phyloP scores from a whole-genome alignment of 2,329 filamentous ascomycete genomes.

The Plenodomus tracheiphilus region DNA sequence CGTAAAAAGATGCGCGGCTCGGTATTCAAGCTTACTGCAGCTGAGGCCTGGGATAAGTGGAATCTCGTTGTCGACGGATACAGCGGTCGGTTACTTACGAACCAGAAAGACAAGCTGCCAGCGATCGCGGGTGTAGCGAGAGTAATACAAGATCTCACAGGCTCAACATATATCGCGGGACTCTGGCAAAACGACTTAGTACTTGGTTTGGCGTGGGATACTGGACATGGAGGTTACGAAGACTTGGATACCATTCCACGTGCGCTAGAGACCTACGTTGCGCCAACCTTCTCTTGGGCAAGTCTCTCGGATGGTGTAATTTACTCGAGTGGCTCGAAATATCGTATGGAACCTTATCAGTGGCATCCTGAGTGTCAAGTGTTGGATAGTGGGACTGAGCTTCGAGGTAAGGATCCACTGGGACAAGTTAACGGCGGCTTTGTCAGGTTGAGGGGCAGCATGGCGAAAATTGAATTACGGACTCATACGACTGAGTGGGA shows the following conservation, averaged over 20 bases:
- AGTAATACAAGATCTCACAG: neutral
- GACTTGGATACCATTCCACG: neutral
- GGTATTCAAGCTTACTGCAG: too few relatives aligned
- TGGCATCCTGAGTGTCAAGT: neutral
- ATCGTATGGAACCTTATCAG: neutral
- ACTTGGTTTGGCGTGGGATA: neutral
- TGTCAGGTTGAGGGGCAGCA: neutral
- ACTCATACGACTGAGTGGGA: too few relatives aligned
- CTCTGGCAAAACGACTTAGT: neutral
- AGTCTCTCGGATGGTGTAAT: neutral
- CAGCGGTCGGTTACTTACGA: neutral
- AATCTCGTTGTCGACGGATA: neutral
- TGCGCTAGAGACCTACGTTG: neutral
- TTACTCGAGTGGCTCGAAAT: neutral
- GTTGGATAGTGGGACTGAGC: neutral
- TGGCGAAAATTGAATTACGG: too few relatives aligned
- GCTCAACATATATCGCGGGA: neutral
- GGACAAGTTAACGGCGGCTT: neutral
- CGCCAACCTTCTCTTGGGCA: neutral
- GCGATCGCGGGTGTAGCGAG: neutral
- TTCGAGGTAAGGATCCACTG: neutral
- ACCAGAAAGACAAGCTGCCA: neutral
- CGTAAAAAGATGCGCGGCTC: too few relatives aligned
- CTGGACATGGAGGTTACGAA: neutral
- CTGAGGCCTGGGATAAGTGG: neutral